These are phyloP conservation scores for Yamadazyma friedrichii DNA, from an alignment of 1,139 yeast species.

Conservation along the genomic window DNA sequence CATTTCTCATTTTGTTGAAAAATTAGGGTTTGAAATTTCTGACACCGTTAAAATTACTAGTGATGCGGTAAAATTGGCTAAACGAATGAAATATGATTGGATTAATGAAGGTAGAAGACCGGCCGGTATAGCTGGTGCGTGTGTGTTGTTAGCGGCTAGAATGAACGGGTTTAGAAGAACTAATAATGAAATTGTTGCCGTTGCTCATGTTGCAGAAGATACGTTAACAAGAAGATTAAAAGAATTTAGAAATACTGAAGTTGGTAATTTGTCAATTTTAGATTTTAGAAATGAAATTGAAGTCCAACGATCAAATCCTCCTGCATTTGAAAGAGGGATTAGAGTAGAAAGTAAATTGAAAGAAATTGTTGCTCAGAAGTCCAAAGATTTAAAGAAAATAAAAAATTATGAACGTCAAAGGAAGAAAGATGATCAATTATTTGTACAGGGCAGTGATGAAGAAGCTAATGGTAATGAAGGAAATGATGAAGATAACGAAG, in stretches of 20 bases:
- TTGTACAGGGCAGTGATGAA: neutral
- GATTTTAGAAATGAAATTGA: slow-evolving; percentile 57
- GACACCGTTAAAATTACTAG: slow-evolving; percentile 70
- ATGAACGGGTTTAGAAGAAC: slow-evolving; percentile 94
- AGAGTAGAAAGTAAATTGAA: slow-evolving; percentile 25
- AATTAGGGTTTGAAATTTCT: slow-evolving; percentile 67
- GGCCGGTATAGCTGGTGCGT: slow-evolving; percentile 98
- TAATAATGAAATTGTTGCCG: slow-evolving; percentile 91
- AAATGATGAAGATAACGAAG: neutral
- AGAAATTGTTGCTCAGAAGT: slow-evolving; percentile 10
- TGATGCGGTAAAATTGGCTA: slow-evolving; percentile 86
- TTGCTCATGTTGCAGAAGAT: slow-evolving; percentile 92
- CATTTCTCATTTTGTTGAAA: slow-evolving; percentile 90
- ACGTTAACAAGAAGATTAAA: slow-evolving; percentile 86
- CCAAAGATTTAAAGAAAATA: slow-evolving; percentile 7
- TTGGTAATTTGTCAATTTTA: slow-evolving; percentile 70
- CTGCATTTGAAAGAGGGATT: slow-evolving; percentile 65
- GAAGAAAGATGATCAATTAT: too few species aligned
- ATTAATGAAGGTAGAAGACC: slow-evolving; percentile 96
- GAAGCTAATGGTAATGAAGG: neutral
- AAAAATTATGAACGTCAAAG: neutral
- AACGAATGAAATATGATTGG: slow-evolving; percentile 93
- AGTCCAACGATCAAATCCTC: slow-evolving; percentile 65
- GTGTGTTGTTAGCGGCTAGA: slow-evolving; percentile 86
- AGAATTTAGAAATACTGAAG: slow-evolving; percentile 78